phyloP scores from a whole-genome alignment of 768 basidiomycete species.

The Termitomyces sp. region DNA sequence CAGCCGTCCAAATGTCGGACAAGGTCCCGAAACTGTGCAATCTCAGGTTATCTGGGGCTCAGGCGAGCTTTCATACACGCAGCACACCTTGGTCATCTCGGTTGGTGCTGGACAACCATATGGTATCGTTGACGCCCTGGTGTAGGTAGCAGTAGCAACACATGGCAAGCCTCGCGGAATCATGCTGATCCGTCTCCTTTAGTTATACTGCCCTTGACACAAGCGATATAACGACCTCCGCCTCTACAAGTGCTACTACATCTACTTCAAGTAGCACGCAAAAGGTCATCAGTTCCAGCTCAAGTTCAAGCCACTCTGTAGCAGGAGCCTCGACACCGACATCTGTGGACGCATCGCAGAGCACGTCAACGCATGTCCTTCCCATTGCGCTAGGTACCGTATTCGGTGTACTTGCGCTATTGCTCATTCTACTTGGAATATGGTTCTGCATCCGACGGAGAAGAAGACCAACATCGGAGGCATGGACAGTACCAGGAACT shows the following conservation, averaged over 20 bases:
- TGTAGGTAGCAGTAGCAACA: conserved; percentile 23
- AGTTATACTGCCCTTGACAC: conserved; percentile 21
- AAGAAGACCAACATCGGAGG: conserved; percentile 25
- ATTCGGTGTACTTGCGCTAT: conserved; percentile 25
- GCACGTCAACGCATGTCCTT: conserved; percentile 18
- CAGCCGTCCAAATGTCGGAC: conserved; percentile 19
- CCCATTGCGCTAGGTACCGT: conserved; percentile 27
- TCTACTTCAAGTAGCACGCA: conserved; percentile 5
- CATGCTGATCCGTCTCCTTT: background rate
- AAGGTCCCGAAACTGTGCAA: conserved; percentile 32
- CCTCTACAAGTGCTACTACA: background rate
- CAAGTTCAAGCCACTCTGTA: conserved; percentile 7
- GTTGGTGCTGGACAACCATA: conserved; percentile 29
- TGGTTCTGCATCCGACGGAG: conserved; percentile 24
- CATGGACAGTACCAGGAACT: conserved; percentile 27
- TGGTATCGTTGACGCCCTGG: conserved; percentile 32
- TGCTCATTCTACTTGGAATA: conserved; percentile 19
- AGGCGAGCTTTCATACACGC: conserved; percentile 23
- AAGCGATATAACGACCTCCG: conserved; percentile 12
- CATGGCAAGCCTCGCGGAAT: background rate
- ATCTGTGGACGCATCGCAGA: conserved; percentile 12
- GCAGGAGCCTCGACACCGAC: conserved; percentile 16
- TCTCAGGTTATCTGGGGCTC: conserved; percentile 32
- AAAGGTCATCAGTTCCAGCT: conserved; percentile 9
- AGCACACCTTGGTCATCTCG: conserved; percentile 31